Conservation (phyloP, 257 asterid genomes). For the Solanum gracilifrons region DNA sequence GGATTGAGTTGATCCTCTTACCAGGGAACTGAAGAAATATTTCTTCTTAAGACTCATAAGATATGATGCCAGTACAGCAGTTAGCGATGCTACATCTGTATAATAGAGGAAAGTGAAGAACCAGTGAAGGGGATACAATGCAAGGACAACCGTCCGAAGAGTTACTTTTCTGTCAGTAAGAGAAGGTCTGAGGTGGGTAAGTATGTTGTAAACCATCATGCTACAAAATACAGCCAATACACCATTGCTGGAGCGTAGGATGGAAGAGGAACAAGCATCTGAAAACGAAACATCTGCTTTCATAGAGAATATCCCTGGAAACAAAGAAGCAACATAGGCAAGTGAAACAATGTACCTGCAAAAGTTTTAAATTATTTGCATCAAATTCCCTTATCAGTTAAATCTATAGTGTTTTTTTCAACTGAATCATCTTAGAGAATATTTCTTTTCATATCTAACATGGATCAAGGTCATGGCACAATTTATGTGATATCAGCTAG, state of each 20-base stretch:
- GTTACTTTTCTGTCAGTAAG: slow-evolving; percentile 68
- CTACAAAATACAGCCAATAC: slow-evolving; percentile 67
- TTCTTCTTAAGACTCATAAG: slow-evolving; percentile 62
- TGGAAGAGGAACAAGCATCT: slow-evolving; percentile 55
- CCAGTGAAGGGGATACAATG: slow-evolving; percentile 94
- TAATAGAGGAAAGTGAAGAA: slow-evolving; percentile 82
- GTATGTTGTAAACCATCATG: slow-evolving; percentile 55
- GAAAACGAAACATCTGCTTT: slow-evolving; percentile 41
- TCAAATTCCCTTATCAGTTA: slow-evolving; percentile 16
- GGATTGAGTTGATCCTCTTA: slow-evolving; percentile 17
- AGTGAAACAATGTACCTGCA: slow-evolving; percentile 97
- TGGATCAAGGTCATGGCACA: not conserved
- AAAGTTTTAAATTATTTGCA: slow-evolving; percentile 10
- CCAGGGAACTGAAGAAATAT: slow-evolving; percentile 70
- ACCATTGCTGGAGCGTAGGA: slow-evolving; percentile 69
- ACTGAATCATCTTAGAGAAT: not conserved
- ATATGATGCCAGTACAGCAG: slow-evolving; percentile 79
- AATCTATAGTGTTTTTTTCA: not conserved
- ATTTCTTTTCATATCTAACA: not conserved
- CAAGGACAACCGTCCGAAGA: slow-evolving; percentile 46
- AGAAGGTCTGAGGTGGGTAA: slow-evolving; percentile 54
- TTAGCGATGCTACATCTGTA: slow-evolving; percentile 86
- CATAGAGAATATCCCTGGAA: slow-evolving; percentile 53
- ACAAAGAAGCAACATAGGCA: slow-evolving; percentile 85
- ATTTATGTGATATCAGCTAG: not conserved